Evolutionary conservation across 768 basidiomycete species (phyloP).

Genomic region (Kwoniella newhampshirensis): DNA sequence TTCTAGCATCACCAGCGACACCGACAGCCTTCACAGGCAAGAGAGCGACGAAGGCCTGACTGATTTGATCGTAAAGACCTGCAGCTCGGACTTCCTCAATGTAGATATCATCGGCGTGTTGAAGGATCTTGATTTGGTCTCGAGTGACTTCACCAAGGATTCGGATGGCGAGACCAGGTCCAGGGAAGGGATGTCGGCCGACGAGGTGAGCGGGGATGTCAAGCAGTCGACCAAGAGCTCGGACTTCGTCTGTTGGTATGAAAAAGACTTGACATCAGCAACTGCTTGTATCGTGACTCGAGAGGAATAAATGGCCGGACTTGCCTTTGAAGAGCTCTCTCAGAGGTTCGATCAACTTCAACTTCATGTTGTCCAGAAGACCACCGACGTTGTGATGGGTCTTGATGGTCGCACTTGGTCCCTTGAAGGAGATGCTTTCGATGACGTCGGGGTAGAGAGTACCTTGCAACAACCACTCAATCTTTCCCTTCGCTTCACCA

Average conservation of each 20-base stretch:
- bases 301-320: conserved; percentile 21
- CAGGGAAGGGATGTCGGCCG: conserved; percentile 96
- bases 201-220: conserved; percentile 89
- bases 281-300: too few species aligned
- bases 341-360: conserved; percentile 96
- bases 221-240: conserved; percentile 84
- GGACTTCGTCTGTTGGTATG: conserved; percentile 76
- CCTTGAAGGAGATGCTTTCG: conserved; percentile 98
- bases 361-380: conserved; percentile 92
- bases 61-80: conserved; percentile 85
- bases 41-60: conserved; percentile 94
- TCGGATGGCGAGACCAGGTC: conserved; percentile 95
- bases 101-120: conserved; percentile 91
- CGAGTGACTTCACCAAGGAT: conserved; percentile 94
- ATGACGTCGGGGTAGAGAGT: conserved; percentile 99
- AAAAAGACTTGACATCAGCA: neutral
- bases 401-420: conserved; percentile 98
- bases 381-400: conserved; percentile 99
- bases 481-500: conserved; percentile 75
- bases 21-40: conserved; percentile 96
- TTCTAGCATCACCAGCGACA: conserved; percentile 94
- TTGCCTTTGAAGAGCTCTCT: conserved; percentile 96
- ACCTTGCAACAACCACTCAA: conserved; percentile 96
- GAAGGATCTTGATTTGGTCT: conserved; percentile 78
- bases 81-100: conserved; percentile 97